Percentiles rank a stretch among this genome's conserved stretches.
These are phyloP conservation scores for Coemansia sp. DNA, from an alignment of 192 early-diverging fungal genomes.

Conservation along the genomic window DNA sequence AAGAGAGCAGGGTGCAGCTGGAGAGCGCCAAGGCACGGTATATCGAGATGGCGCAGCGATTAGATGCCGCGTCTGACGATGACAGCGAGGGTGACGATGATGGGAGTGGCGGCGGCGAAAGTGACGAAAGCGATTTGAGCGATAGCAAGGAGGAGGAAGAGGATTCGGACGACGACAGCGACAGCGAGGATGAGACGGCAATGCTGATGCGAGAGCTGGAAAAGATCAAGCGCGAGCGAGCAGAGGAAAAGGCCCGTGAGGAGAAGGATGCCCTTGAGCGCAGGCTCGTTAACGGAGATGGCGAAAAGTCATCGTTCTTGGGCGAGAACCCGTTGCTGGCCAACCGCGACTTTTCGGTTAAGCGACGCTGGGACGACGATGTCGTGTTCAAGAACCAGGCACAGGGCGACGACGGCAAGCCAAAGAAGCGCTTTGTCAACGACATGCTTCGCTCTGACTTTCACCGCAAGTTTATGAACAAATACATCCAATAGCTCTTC, in stretches of 20 bases:
- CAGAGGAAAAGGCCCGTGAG: constrained; percentile 82
- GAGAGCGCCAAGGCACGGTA: constrained; percentile 33
- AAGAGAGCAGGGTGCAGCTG: neutral
- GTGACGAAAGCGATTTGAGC: constrained; percentile 8
- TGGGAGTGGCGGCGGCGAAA: constrained; percentile 49
- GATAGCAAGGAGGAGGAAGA: constrained; percentile 33
- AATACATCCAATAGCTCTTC: constrained; percentile 68
- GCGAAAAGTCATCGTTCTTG: constrained; percentile 48
- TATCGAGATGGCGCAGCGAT: constrained; percentile 41
- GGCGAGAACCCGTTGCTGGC: constrained; percentile 83
- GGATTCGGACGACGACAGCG: constrained; percentile 29
- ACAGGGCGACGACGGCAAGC: constrained; percentile 75
- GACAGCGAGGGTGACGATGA: constrained; percentile 58
- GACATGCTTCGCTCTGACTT: constrained; percentile 95
- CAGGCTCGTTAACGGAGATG: constrained; percentile 55
- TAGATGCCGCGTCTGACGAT: constrained; percentile 46
- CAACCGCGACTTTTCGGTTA: constrained; percentile 72
- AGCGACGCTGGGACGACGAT: constrained; percentile 96
- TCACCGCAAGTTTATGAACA: constrained; percentile 93
- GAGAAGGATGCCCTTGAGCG: constrained; percentile 53
- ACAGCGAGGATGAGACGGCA: constrained; percentile 89
- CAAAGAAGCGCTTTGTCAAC: constrained; percentile 95
- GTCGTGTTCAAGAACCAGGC: constrained; percentile 98
- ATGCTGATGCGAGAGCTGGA: constrained; percentile 78
- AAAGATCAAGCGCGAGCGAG: constrained; percentile 91